A percentile compares a stretch with the other conserved stretches of the same genome.
phyloP scores from a whole-genome alignment of 352 stramenopile species.

The Globisporangium cylindrosporum region DNA sequence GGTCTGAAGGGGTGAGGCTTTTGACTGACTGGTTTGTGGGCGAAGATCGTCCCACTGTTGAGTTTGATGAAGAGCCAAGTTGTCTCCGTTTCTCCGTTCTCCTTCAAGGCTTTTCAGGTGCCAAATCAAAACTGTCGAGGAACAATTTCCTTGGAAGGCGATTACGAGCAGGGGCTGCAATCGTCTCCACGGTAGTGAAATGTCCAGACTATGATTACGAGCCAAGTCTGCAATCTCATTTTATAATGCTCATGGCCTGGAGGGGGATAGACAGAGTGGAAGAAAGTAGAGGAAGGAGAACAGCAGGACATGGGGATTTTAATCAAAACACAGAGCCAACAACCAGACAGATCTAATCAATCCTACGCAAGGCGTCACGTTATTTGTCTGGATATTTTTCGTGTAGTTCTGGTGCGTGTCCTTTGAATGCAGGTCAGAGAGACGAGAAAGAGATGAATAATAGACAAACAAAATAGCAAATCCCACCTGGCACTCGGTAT shows the following conservation, averaged over 20 bases:
- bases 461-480: not conserved
- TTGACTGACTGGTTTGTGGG: not conserved
- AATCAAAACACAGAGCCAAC: not conserved
- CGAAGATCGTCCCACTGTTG: not conserved
- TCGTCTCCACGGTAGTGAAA: not conserved
- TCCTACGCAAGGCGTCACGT: not conserved
- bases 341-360: not conserved
- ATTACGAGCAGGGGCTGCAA: not conserved
- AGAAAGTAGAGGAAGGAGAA: not conserved
- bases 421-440: too few relatives aligned
- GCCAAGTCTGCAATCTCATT: not conserved
- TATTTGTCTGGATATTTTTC: not conserved
- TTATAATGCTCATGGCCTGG: not conserved
- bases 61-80: not conserved
- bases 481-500: not conserved
- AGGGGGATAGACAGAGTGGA: not conserved
- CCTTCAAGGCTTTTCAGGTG: not conserved
- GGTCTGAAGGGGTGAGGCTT: not conserved
- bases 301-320: not conserved
- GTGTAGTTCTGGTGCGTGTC: not conserved
- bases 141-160: not conserved
- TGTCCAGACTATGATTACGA: not conserved
- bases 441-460: not conserved
- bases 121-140: not conserved
- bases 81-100: not conserved